Conservation (phyloP, 345 rosid genomes). For the Mercurialis annua region DNA sequence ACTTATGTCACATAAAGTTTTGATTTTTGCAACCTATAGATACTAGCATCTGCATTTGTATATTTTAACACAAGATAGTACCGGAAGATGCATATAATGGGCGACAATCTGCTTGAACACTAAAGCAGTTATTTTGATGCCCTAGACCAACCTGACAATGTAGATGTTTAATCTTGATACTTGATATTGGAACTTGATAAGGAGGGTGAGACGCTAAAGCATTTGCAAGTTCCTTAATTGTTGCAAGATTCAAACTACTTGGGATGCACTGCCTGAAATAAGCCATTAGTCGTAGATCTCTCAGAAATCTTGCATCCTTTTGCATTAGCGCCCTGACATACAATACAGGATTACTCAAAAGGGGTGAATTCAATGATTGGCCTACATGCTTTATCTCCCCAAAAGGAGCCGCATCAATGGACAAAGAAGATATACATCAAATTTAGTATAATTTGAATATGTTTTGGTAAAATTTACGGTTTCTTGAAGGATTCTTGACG, state of each 20-base stretch:
- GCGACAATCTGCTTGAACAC: not conserved
- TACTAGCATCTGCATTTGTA: conserved; percentile 2
- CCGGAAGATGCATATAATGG: not conserved
- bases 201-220: conserved; percentile 86
- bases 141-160: conserved; percentile 62
- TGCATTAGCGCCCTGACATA: conserved; percentile 49
- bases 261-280: conserved; percentile 86
- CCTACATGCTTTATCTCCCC: no score
- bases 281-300: conserved; percentile 72
- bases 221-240: conserved; percentile 75
- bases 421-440: not conserved
- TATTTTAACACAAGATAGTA: not conserved
- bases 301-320: conserved; percentile 67
- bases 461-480: conserved; percentile 50
- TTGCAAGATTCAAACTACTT: conserved; percentile 49
- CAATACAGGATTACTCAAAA: not conserved
- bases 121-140: conserved; percentile 6
- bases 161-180: conserved; percentile 74
- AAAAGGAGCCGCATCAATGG: no score
- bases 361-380: no score
- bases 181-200: conserved; percentile 75
- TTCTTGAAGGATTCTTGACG: conserved; percentile 57
- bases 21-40: conserved; percentile 4
- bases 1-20: not conserved
- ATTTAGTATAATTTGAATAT: not conserved